Evolutionary conservation across 2,329 filamentous ascomycete species (phyloP).

Genomic region (Colletotrichum scovillei): DNA sequence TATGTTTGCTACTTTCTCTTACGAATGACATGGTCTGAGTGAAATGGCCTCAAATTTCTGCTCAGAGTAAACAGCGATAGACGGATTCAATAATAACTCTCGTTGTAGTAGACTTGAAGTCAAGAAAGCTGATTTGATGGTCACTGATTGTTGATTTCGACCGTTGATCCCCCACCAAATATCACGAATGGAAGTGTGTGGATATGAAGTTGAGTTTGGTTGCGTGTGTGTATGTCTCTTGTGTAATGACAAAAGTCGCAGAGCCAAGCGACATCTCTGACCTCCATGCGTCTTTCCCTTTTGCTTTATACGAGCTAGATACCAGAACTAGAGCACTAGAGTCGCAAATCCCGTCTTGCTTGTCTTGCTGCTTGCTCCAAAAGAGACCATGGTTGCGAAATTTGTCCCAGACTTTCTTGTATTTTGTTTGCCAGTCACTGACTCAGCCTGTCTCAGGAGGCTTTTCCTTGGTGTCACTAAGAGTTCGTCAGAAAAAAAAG

Average conservation of each 20-base stretch:
- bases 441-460: conserved; percentile 23
- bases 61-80: neutral
- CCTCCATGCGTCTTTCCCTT: neutral
- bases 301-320: conserved; percentile 2
- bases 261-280: neutral
- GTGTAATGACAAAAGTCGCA: neutral
- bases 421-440: conserved; percentile 10
- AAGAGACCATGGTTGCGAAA: conserved; percentile 27
- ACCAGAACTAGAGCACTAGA: no score
- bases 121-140: neutral
- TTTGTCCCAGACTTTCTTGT: conserved; percentile 14
- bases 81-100: neutral
- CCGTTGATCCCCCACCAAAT: neutral
- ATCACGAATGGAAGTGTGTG: neutral
- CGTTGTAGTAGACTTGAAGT: neutral
- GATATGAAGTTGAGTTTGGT: neutral
- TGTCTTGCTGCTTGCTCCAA: neutral
- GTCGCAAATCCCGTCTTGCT: neutral
- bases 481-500: no score
- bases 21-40: conserved; percentile 28
- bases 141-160: neutral
- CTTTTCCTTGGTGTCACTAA: neutral
- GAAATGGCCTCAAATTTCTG: neutral
- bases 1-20: conserved; percentile 18
- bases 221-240: neutral